Base-by-base conservation (phyloP, 2,329 filamentous ascomycete genomes). In the Fusarium luffae region DNA sequence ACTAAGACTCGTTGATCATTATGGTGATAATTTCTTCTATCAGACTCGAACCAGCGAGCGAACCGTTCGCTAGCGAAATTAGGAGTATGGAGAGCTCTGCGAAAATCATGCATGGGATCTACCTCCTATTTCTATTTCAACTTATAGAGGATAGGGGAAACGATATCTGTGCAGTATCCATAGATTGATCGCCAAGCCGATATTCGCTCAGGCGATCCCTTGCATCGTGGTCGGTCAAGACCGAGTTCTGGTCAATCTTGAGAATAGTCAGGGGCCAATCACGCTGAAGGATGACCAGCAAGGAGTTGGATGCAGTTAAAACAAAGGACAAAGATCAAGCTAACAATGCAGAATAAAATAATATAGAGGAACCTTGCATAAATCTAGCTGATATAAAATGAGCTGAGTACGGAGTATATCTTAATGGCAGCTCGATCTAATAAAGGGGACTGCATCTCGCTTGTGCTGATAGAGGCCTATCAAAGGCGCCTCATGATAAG, bases 231-330 rank as follows among this genome's bases (percentile, higher is more conserved):
- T 43, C 40, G 16, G 55, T 23, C 50, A 57, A 63, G 56, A 54
- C 62, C 57, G 58, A 58, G 52, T 63, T 43, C 55, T 59, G 42
- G 18, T 32, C 32, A 52, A 34, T 37, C 46, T 32, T 37, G 21
- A 44, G 28, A 52, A 25, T 13, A 3, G 6, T 42, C 34, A 21
- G 49, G 32, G 48, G 37, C 63, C 63, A 68, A 70, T 70, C 63
- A 70, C 30, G 40, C 59, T 41, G 41, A 32, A 40, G 18, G 27
- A 30, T 50, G 42, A 34, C 11, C 46, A 52, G 57, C 54, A 69
- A 58, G 51, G 48, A 48, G 54, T 41, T 50, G 54, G 43, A 12
- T 55, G 32, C 27, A 55, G 41, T 28, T 32, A 10, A 42, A 34
- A 66, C 21, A 47, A 47, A 63, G 49, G 55, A 58, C 50, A 21